Evolutionary conservation across 2,329 filamentous ascomycete species (phyloP).

Genomic region (Aspergillus pseudoglaucus): DNA sequence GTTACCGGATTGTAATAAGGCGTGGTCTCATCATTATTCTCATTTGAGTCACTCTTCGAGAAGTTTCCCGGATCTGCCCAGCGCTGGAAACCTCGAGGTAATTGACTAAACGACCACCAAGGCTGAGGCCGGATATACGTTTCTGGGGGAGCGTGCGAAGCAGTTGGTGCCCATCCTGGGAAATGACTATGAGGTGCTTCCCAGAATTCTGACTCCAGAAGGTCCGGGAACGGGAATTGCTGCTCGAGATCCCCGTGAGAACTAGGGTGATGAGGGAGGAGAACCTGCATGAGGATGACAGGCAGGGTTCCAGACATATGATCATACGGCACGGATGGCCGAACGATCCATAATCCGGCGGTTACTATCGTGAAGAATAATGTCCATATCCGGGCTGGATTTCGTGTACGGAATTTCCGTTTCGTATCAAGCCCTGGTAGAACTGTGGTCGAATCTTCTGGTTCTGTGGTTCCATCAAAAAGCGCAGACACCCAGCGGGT

Average conservation of each 20-base stretch:
- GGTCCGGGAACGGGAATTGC: constrained; percentile 19
- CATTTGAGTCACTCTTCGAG: background rate
- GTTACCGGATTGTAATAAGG: constrained; percentile 20
- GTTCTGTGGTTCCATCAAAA: constrained; percentile 6
- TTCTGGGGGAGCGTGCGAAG: constrained; percentile 3
- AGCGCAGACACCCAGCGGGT: constrained; percentile 18
- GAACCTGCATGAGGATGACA: constrained; percentile 17
- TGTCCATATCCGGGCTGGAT: constrained; percentile 13
- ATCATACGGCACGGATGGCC: constrained; percentile 23
- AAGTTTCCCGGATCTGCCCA: constrained; percentile 10
- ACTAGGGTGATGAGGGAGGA: constrained; percentile 5
- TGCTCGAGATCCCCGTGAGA: constrained; percentile 5
- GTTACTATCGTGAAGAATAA: constrained; percentile 6
- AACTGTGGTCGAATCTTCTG: constrained; percentile 11
- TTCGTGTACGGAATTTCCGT: background rate
- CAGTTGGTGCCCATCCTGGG: constrained; percentile 25
- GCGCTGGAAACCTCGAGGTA: constrained; percentile 22
- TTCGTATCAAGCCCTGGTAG: constrained; percentile 6
- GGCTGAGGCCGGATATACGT: constrained; percentile 4
- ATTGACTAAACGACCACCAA: constrained; percentile 16
- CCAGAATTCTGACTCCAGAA: constrained; percentile 22
- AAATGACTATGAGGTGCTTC: constrained; percentile 19
- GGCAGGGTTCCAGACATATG: constrained; percentile 26
- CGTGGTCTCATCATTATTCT: constrained; percentile 1
- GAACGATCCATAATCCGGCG: constrained; percentile 13